phyloP scores from a whole-genome alignment of 345 rosid species.

The Litchi chinensis region DNA sequence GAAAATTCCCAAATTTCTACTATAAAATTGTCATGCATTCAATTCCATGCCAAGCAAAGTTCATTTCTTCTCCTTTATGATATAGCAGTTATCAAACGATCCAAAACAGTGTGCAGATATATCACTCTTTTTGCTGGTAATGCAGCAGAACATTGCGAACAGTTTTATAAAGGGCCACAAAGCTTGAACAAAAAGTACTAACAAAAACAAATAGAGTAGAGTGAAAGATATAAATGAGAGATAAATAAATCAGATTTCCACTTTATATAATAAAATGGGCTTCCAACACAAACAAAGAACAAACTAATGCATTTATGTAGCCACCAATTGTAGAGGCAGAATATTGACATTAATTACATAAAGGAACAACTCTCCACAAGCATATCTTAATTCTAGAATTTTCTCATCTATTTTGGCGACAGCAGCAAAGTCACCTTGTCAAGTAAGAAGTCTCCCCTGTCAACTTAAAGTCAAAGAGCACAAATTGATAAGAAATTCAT shows the following conservation, averaged over 20 bases:
- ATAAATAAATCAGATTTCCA: constrained; percentile 8
- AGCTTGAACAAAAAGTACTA: not conserved
- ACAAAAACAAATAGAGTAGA: not conserved
- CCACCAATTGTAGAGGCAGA: not conserved
- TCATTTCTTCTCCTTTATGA: not conserved
- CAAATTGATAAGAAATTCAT: constrained; percentile 37
- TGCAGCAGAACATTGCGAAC: not conserved
- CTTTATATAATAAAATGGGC: not conserved
- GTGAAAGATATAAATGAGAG: not conserved
- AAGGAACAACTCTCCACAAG: constrained; percentile 2
- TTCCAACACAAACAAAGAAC: not conserved
- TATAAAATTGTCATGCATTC: not conserved
- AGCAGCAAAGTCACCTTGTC: constrained; percentile 67
- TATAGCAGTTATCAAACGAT: not conserved
- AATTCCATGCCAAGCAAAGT: not conserved
- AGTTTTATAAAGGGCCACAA: not conserved
- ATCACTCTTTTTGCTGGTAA: not conserved
- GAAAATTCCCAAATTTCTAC: not conserved
- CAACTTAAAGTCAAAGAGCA: constrained; percentile 78
- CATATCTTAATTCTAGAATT: constrained; percentile 80
- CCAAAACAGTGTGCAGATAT: not conserved
- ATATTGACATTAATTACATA: constrained; percentile 9
- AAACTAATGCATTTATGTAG: not conserved
- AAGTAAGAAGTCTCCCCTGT: constrained; percentile 95
- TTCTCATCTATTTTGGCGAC: constrained; percentile 65